Evolutionary conservation across 2,329 filamentous ascomycete species (phyloP).

Genomic region (Chaetothyriales sp.): DNA sequence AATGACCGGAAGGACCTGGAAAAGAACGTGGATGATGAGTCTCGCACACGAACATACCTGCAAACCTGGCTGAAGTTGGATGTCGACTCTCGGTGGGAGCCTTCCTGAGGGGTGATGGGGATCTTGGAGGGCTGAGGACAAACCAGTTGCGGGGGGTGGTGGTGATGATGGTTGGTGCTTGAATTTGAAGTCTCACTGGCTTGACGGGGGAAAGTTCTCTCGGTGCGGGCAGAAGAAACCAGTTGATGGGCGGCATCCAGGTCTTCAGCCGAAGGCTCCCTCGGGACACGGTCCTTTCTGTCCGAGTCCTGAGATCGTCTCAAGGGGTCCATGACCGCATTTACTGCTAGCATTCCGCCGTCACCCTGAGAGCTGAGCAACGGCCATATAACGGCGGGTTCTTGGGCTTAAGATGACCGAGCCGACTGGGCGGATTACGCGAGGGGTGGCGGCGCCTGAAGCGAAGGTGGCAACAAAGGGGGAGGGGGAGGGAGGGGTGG

Average conservation of each 20-base stretch:
- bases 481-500: too few relatives aligned
- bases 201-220: constrained; percentile 14
- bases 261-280: constrained; percentile 33
- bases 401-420: neutral
- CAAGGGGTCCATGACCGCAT: constrained; percentile 15
- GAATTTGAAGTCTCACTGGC: neutral
- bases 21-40: neutral
- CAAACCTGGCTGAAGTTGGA: constrained; percentile 11
- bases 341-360: constrained; percentile 17
- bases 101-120: neutral
- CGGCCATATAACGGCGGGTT: neutral
- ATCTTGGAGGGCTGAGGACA: neutral
- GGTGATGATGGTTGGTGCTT: too few relatives aligned
- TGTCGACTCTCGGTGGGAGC: neutral
- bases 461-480: neutral
- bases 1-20: neutral
- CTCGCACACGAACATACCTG: constrained; percentile 12
- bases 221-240: constrained; percentile 31
- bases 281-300: constrained; percentile 12
- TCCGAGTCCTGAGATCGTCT: constrained; percentile 4
- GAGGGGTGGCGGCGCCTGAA: neutral
- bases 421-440: neutral
- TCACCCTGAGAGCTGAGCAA: neutral
- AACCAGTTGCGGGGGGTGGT: neutral
- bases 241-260: constrained; percentile 34